Evolutionary conservation across 208 protist genomes (phyloP), one percentile per base, ranked within the genome.

Genomic region (Trypanosoma lewisi): DNA sequence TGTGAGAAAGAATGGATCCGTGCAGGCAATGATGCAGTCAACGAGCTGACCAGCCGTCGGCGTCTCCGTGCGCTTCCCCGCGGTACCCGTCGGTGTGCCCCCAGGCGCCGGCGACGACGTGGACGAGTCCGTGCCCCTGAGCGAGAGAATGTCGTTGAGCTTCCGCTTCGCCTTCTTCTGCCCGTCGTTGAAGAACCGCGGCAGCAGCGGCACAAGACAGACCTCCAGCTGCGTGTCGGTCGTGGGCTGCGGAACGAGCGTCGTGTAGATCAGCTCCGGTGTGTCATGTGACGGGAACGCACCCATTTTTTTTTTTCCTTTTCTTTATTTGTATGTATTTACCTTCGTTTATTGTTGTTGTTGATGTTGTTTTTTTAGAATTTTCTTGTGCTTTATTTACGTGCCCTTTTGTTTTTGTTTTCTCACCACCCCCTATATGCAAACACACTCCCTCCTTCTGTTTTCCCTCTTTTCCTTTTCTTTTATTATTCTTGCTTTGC

Each of bases 231-330:
- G 51, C 2, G 57, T 64, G 1, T 73, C 58, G n/a, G 57, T 77
- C 54, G 67, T 70, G 8, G 80, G 77, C 16, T 68, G 78, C 63
- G 79, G 71, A n/a, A 90, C 88, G 12, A 83, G 53, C 11, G 85
- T 90, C 23, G 85, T 83, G 79, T 85, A 94, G 37, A 92, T 67
- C 25, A 94, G 83, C 58, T 67, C 78, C 34, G 84, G 77, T 17
- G 84, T 83, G 63, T 94, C 88, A 56, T 92, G 84, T n/a, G 88
- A 94, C 2, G 88, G 88, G 75, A 85, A 91, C 33, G 77, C 88
- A 31, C 88, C 88, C 88, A 94, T 94, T n/a, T 12, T 41, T 49
- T 36, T 25, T n/a, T 14, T 66, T 54, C 37, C 23, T 45, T 39
- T 39, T 31, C n/a, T 37, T 49, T 52, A 16, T 41, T 14, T 48